Evolutionary conservation across 78 protist species (phyloP).

Genomic region (Speleostelium caveatum): DNA sequence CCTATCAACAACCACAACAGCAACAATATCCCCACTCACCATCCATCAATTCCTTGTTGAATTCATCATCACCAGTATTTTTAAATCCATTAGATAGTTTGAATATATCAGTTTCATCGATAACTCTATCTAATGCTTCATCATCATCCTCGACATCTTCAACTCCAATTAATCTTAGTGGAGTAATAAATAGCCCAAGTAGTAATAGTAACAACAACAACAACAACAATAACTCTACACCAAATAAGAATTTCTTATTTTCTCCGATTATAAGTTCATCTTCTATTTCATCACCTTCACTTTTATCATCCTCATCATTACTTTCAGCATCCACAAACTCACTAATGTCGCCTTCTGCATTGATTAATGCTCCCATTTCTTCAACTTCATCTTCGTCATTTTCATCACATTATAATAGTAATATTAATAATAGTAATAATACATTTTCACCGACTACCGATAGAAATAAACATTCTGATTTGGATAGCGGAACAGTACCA

Average conservation of each 20-base stretch:
- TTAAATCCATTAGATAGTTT: no score
- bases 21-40: not conserved
- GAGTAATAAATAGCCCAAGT: not conserved
- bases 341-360: not conserved
- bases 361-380: no score
- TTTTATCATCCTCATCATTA: not conserved
- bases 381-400: not conserved
- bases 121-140: no score
- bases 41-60: not conserved
- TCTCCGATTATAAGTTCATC: no score
- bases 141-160: not conserved
- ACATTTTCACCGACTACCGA: not conserved
- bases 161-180: not conserved
- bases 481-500: no score
- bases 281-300: not conserved
- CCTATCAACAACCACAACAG: no score
- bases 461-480: no score
- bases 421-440: not conserved
- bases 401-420: not conserved
- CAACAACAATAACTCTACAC: not conserved
- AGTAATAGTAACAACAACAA: no score
- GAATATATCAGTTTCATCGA: no score
- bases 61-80: not conserved
- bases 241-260: no score
- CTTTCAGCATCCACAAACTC: not conserved